These are phyloP conservation scores for Basidiobolus meristosporus DNA, from an alignment of 371 early-diverging fungal species.

Conservation along the genomic window DNA sequence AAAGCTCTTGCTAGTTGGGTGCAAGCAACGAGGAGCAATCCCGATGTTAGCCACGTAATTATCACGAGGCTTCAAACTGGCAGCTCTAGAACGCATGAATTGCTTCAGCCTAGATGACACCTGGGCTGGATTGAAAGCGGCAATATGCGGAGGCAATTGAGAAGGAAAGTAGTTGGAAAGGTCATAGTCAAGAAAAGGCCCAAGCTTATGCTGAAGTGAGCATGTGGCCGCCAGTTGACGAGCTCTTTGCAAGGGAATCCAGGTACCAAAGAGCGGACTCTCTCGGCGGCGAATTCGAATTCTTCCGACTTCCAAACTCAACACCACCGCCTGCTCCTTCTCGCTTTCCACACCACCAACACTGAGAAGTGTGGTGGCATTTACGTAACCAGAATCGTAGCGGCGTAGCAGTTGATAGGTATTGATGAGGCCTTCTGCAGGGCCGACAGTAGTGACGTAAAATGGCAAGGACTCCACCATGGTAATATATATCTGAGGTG, in stretches of 20 bases:
- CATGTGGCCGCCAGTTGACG: constrained; percentile 68
- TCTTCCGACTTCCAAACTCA: constrained; percentile 68
- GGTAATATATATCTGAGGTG: constrained; percentile 2
- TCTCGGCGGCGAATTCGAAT: constrained; percentile 53
- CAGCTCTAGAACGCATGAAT: too few relatives aligned
- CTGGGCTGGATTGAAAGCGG: too few relatives aligned
- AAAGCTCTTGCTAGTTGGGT: too few relatives aligned
- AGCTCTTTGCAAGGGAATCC: constrained; percentile 77
- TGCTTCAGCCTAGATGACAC: too few relatives aligned
- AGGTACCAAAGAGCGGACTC: constrained; percentile 61
- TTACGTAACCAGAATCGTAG: constrained; percentile 62
- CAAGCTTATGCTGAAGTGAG: constrained; percentile 54
- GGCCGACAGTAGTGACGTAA: constrained; percentile 5
- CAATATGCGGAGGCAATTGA: constrained; percentile 22
- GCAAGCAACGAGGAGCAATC: too few relatives aligned
- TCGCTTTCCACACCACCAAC: constrained; percentile 78
- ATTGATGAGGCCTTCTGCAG: neutral
- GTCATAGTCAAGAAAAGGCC: constrained; percentile 54
- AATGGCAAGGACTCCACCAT: neutral
- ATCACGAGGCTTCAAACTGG: too few relatives aligned
- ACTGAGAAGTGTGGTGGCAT: constrained; percentile 61
- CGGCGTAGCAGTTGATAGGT: constrained; percentile 30
- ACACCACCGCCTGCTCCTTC: constrained; percentile 64
- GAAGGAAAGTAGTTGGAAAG: constrained; percentile 51
- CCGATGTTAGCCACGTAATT: too few relatives aligned